A percentile compares a stretch with the other conserved stretches of the same genome.
These are phyloP conservation scores for Cenococcum geophilum DNA, from an alignment of 495 filamentous ascomycete genomes.

Conservation along the genomic window DNA sequence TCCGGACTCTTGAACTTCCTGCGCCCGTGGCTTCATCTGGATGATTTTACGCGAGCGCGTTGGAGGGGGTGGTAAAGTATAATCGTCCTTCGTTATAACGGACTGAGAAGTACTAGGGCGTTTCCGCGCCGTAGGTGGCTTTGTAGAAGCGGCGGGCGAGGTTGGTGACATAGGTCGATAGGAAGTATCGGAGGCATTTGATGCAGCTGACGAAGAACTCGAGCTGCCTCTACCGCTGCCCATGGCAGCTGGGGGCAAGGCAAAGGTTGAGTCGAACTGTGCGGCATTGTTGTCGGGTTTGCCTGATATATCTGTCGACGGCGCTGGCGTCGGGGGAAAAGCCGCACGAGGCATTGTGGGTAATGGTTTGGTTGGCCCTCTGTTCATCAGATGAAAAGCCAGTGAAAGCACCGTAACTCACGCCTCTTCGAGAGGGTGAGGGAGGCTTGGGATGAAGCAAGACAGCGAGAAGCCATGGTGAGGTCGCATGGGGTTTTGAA, in stretches of 20 bases:
- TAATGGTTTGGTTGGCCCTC: too few species aligned
- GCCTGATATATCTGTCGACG: slow-evolving; percentile 73
- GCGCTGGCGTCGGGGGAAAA: slow-evolving; percentile 75
- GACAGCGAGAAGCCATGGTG: neutral
- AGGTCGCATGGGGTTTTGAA: neutral
- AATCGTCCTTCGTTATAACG: slow-evolving; percentile 41
- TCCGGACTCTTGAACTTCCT: slow-evolving; percentile 32
- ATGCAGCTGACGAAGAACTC: slow-evolving; percentile 41
- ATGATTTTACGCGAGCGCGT: slow-evolving; percentile 93
- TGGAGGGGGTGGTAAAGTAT: slow-evolving; percentile 84
- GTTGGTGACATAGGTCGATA: slow-evolving; percentile 53
- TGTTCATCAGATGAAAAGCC: too few species aligned
- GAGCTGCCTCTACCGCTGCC: slow-evolving; percentile 38
- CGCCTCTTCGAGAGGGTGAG: neutral
- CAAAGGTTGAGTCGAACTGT: slow-evolving; percentile 58
- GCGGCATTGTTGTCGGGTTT: slow-evolving; percentile 58
- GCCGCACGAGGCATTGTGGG: slow-evolving; percentile 62
- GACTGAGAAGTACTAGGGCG: slow-evolving; percentile 27
- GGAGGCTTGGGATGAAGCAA: neutral
- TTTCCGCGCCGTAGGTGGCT: slow-evolving; percentile 45
- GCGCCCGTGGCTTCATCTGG: slow-evolving; percentile 76
- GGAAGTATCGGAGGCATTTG: slow-evolving; percentile 43
- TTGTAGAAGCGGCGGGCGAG: slow-evolving; percentile 54
- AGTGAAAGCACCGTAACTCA: neutral
- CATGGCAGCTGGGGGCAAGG: slow-evolving; percentile 78